phyloP scores from a whole-genome alignment of 2,329 filamentous ascomycete species.

The Cladosporium sp. region DNA sequence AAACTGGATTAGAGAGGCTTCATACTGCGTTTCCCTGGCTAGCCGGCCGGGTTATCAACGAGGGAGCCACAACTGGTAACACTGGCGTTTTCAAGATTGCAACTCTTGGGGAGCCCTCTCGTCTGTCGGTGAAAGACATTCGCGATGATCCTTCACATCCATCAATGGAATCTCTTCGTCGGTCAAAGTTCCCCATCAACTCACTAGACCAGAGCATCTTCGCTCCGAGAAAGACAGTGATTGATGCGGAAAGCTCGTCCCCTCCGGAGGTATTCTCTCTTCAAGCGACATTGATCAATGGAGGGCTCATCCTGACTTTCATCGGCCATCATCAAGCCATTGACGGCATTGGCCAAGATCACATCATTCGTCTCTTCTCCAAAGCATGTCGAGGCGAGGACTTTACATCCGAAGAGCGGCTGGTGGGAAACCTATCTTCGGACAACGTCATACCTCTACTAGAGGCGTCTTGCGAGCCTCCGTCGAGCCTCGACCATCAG shows the following conservation, averaged over 20 bases:
- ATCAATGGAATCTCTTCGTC: conserved; percentile 30
- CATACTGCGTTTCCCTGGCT: conserved; percentile 43
- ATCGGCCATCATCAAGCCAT: conserved; percentile 14
- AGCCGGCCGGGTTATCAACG: conserved; percentile 41
- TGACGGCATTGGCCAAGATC: conserved; percentile 16
- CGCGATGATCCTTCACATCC: conserved; percentile 32
- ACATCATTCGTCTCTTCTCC: conserved; percentile 14
- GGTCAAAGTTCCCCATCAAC: conserved; percentile 6
- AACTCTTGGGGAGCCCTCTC: conserved; percentile 29
- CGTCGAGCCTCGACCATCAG: not conserved
- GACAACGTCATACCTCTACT: not conserved
- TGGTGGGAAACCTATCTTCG: conserved; percentile 19
- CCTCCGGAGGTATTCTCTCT: conserved; percentile 9
- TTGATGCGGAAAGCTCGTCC: not conserved
- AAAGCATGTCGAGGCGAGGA: conserved; percentile 14
- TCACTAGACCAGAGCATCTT: conserved; percentile 9
- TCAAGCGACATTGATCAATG: conserved; percentile 15
- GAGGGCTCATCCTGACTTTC: conserved; percentile 16
- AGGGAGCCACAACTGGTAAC: conserved; percentile 25
- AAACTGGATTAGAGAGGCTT: conserved; percentile 34
- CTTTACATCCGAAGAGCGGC: conserved; percentile 36
- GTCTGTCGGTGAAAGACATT: conserved; percentile 42
- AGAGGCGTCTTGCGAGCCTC: not conserved
- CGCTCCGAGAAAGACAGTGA: conserved; percentile 7
- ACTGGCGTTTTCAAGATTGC: conserved; percentile 39